Evolutionary conservation across 257 asterid genomes (phyloP), one percentile per base, ranked within the genome.

Genomic region (Mentha longifolia): DNA sequence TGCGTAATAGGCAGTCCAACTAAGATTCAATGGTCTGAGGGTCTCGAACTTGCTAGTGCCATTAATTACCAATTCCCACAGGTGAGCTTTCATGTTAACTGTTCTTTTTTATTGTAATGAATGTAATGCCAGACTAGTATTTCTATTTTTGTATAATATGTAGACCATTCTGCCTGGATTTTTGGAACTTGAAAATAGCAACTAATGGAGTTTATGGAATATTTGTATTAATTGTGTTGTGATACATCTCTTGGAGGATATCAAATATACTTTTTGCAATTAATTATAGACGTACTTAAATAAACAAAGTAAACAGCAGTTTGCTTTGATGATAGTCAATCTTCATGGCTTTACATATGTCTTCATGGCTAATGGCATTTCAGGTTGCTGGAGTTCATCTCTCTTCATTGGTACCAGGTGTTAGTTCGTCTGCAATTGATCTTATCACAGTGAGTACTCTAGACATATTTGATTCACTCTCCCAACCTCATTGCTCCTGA

Each of bases 41-140:
- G 98, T 60, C 90, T 87, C 65, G 84, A 87, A 77, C 97, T 94
- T 73, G 97, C 98, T 59, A 81, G 76, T 79, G 84, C 82, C 63
- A 86, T 94, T 67, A 88, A 89, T 82, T 94, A 84, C 84, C 87
- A 83, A 80, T 89, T 87, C 71, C 98, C 97, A 3, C 91, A 83
- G 81, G 98, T 92, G 76, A 82, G 83, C 76, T 39, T 55, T 64
- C 17, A 17, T 8, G 64, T 57, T 61, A 65, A 14, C 58, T 65
- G 20, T 77, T 12, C 31, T 22, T 55, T 55, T 22, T 12, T 9
- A 52, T 9, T 54, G 25, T 42, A n/a, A 46, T 25, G 30, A 25
- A 28, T 50, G 16, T 42, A 4, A 12, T 19, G 31, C 43, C 33
- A 9, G 37, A 46, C 30, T 55, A 58, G 50, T 56, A 52, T 57